Conservation (phyloP, 495 filamentous ascomycete species). For the Penicillium longicatenatum region DNA sequence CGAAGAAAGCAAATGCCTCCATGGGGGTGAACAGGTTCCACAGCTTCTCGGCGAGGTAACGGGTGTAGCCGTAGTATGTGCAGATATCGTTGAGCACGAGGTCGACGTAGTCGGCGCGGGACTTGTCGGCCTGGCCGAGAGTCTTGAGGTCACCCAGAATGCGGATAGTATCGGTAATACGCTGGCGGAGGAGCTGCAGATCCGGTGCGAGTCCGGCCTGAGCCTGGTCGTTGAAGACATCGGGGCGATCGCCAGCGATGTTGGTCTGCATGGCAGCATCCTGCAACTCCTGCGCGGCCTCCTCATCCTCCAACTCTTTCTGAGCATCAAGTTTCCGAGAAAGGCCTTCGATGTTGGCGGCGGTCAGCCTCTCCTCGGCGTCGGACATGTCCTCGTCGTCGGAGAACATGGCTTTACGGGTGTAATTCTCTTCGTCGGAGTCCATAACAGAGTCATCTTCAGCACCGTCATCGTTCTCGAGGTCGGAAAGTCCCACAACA, state of each 20-base stretch:
- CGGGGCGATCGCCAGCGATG: constrained; percentile 77
- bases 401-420: constrained; percentile 74
- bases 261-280: constrained; percentile 92
- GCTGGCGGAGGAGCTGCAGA: constrained; percentile 82
- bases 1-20: constrained; percentile 98
- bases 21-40: constrained; percentile 87
- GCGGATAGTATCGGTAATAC: constrained; percentile 91
- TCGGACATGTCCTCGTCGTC: constrained; percentile 92
- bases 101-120: constrained; percentile 81
- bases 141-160: constrained; percentile 86
- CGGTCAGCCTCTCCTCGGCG: constrained; percentile 87
- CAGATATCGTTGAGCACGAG: constrained; percentile 91
- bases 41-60: constrained; percentile 82
- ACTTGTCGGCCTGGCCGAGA: constrained; percentile 72
- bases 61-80: constrained; percentile 88
- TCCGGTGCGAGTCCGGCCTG: constrained; percentile 75
- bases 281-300: constrained; percentile 64
- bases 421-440: constrained; percentile 64
- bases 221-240: constrained; percentile 65
- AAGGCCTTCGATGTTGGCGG: constrained; percentile 93
- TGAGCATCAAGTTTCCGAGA: constrained; percentile 77
- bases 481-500: constrained; percentile 51
- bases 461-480: constrained; percentile 50
- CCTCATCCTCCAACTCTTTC: constrained; percentile 68
- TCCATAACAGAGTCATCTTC: constrained; percentile 69